Conservation (phyloP, 768 basidiomycete genomes). For the Suillus sp. region DNA sequence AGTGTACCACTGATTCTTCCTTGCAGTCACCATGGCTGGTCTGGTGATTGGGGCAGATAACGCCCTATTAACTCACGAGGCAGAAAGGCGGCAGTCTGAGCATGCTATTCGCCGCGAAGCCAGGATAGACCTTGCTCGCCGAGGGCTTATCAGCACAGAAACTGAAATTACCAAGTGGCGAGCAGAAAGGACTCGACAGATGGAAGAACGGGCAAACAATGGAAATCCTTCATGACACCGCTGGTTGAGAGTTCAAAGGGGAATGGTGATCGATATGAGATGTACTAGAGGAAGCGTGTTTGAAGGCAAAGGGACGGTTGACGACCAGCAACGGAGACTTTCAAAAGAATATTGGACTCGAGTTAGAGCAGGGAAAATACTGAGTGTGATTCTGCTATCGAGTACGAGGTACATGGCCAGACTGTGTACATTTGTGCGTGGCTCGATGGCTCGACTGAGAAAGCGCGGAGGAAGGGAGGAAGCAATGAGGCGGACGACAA, state of each 20-base stretch:
- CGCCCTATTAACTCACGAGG: conserved; percentile 74
- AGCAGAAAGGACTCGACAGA: conserved; percentile 39
- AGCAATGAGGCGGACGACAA: neutral
- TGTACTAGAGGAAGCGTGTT: neutral
- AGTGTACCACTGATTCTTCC: neutral
- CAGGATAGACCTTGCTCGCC: conserved; percentile 69
- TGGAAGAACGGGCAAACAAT: conserved; percentile 9
- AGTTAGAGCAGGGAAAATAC: neutral
- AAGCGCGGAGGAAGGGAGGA: neutral
- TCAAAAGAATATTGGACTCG: neutral
- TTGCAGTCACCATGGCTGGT: conserved; percentile 61
- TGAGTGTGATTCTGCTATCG: neutral
- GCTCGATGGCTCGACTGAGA: neutral
- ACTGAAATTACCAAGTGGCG: conserved; percentile 84
- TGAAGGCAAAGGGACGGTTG: neutral
- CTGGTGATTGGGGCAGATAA: conserved; percentile 76
- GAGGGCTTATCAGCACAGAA: conserved; percentile 80
- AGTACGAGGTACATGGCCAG: neutral
- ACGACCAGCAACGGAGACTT: neutral
- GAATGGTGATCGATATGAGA: neutral
- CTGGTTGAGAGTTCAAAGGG: neutral
- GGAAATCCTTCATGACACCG: neutral
- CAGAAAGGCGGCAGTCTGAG: conserved; percentile 63
- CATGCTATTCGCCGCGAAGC: conserved; percentile 72
- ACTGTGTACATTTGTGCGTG: neutral